phyloP scores from a whole-genome alignment of 1,139 yeast species.

The Zygoascus meyerae region DNA sequence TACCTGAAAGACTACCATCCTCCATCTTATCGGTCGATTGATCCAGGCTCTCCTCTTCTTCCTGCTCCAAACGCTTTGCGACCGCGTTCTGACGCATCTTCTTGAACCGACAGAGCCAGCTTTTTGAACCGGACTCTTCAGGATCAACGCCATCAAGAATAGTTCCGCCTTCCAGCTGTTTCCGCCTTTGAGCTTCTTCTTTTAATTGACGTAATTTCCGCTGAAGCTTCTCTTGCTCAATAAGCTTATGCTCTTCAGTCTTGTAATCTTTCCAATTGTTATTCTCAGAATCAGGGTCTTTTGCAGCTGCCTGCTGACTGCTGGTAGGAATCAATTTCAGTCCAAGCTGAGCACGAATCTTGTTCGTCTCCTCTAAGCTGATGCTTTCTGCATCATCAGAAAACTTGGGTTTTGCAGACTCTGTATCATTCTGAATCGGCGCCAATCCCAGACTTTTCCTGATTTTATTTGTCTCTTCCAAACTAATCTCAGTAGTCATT shows the following conservation, averaged over 20 bases:
- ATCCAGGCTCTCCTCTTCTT: slow-evolving; percentile 18
- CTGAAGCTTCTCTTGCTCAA: slow-evolving; percentile 18
- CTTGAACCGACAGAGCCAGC: slow-evolving; percentile 25
- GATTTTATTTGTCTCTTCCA: slow-evolving; percentile 36
- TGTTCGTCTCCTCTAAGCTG: slow-evolving; percentile 36
- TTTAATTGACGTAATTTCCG: slow-evolving; percentile 19
- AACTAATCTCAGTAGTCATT: slow-evolving; percentile 13
- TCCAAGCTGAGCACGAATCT: slow-evolving; percentile 33
- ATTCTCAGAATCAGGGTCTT: slow-evolving; percentile 27
- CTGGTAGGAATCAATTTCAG: slow-evolving; percentile 31
- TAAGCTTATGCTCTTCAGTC: slow-evolving; percentile 19
- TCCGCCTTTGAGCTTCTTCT: slow-evolving; percentile 24
- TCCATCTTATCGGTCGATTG: slow-evolving; percentile 14
- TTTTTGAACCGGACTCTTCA: slow-evolving; percentile 15
- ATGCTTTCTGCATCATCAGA: slow-evolving; percentile 12
- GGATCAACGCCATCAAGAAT: slow-evolving; percentile 27
- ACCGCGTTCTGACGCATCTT: slow-evolving; percentile 17
- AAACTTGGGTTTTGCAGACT: slow-evolving; percentile 4
- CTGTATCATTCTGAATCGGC: slow-evolving; percentile 23
- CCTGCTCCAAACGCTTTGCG: slow-evolving; percentile 13
- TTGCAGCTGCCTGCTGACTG: slow-evolving; percentile 9
- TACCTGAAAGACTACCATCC: slow-evolving; percentile 34
- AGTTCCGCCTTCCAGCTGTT: slow-evolving; percentile 26
- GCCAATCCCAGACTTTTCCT: slow-evolving; percentile 34
- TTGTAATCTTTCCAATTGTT: slow-evolving; percentile 30